Evolutionary conservation across 2,329 filamentous ascomycete genomes (phyloP), one percentile per base, ranked within the genome.

Genomic region (Nothophoma quercina): DNA sequence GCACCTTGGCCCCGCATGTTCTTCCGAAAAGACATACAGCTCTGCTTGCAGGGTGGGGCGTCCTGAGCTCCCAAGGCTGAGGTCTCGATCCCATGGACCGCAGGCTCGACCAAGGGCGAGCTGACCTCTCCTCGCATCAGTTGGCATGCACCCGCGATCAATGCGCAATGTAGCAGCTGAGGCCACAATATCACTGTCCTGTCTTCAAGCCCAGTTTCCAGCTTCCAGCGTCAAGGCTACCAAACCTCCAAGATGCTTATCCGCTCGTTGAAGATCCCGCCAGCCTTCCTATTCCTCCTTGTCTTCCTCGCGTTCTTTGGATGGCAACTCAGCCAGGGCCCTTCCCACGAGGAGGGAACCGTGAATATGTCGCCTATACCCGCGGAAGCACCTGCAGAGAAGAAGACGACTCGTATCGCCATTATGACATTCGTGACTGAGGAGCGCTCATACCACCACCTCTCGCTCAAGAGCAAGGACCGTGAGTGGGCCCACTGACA

Each of bases 381-480:
- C 16, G 51, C 58, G 1, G 53, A 57, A 7, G 57, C 41, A 7
- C 29, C 35, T 5, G 25, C 26, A 23, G 47, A 57, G 35, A 60
- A 55, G 28, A 64, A 59, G 32, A 25, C 46, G 26, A 64, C 60
- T 7, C 63, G 68, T 16, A 63, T 75, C 10, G 73, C 70, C 15
- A 58, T 75, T 30, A 60, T 75, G 46, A 75, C 73, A 0, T 74
- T 75, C 38, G 65, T 71, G 6, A 75, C 73, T 0, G 63, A 74
- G 5, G 62, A 75, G 58, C 66, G 66, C 41, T 73, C 71, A 1
- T 75, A 74, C 45, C 56, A 72, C 2, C 66, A 75, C 29, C 48
- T 71, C 5, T 70, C 70, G 9, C 61, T 75, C n/a, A 70, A 70
- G 57, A 74, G 69, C 49, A 74, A 75, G 58, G 68, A 70, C 35